Evolutionary conservation across 2,329 filamentous ascomycete species (phyloP).

Genomic region (Aspergillus niger): DNA sequence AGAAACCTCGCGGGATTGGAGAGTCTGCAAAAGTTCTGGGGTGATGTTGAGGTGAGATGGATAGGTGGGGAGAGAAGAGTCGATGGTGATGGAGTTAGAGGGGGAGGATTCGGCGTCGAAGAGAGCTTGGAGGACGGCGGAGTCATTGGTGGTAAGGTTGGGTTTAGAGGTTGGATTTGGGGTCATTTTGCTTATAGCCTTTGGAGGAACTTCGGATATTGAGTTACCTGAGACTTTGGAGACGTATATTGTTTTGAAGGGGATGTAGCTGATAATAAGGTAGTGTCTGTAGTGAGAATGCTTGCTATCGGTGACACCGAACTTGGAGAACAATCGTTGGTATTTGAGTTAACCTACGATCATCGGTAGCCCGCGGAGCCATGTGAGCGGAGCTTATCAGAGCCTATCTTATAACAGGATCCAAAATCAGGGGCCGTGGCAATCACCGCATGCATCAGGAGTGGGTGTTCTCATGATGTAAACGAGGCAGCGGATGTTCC

Average conservation of each 20-base stretch:
- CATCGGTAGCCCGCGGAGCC: neutral
- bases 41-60: slow-evolving; percentile 41
- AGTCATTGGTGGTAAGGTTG: slow-evolving; percentile 45
- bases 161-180: slow-evolving; percentile 26
- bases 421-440: neutral
- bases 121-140: slow-evolving; percentile 49
- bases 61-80: slow-evolving; percentile 43
- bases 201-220: neutral
- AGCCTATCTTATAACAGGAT: neutral
- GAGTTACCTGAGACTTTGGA: neutral
- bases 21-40: slow-evolving; percentile 34
- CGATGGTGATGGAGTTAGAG: slow-evolving; percentile 41
- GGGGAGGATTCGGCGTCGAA: slow-evolving; percentile 50
- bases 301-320: too few species aligned
- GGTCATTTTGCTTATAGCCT: slow-evolving; percentile 5
- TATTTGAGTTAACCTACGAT: neutral
- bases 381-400: neutral
- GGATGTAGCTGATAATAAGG: neutral
- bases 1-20: slow-evolving; percentile 43
- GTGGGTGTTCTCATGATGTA: neutral
- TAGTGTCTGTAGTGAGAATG: too few species aligned
- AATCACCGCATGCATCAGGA: neutral
- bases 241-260: neutral
- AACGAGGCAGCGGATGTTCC: neutral
- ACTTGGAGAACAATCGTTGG: neutral